phyloP scores from a whole-genome alignment of 2,329 filamentous ascomycete species.

The Fusarium albosuccineum region DNA sequence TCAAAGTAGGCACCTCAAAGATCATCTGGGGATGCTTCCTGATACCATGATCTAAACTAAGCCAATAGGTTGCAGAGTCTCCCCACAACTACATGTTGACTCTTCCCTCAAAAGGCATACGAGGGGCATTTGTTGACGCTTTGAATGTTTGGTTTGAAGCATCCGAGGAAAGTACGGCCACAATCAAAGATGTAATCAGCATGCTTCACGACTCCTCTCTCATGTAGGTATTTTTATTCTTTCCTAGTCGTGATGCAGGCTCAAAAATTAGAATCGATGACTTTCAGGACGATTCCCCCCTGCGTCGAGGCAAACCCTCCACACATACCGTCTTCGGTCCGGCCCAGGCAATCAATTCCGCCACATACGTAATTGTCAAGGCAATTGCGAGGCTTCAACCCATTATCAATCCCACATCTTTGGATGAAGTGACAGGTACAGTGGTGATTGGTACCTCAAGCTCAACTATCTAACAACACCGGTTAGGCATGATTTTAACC shows the following conservation, averaged over 20 bases:
- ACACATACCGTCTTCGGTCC: slow-evolving; percentile 11
- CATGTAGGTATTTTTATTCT: background rate
- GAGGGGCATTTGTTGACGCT: background rate
- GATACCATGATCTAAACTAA: background rate
- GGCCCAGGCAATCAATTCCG: slow-evolving; percentile 19
- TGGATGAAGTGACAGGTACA: background rate
- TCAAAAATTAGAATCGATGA: slow-evolving; percentile 13
- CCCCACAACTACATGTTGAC: background rate
- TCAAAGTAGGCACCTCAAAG: background rate
- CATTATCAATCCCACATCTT: background rate
- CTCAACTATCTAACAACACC: background rate
- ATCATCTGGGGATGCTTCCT: background rate
- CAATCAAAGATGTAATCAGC: background rate
- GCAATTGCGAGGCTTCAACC: background rate
- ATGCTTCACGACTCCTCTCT: slow-evolving; percentile 19
- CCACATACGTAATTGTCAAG: background rate
- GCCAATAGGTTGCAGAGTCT: background rate
- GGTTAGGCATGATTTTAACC: background rate
- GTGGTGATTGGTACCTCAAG: background rate
- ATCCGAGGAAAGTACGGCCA: rapidly evolving
- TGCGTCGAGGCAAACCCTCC: slow-evolving; percentile 18
- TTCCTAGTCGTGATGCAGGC: background rate
- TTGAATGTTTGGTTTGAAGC: slow-evolving; percentile 13
- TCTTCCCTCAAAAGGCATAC: background rate
- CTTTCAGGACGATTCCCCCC: slow-evolving; percentile 9